These are phyloP conservation scores for Akanthomyces uredinophilus DNA, from an alignment of 2,329 filamentous ascomycete species.

Conservation along the genomic window DNA sequence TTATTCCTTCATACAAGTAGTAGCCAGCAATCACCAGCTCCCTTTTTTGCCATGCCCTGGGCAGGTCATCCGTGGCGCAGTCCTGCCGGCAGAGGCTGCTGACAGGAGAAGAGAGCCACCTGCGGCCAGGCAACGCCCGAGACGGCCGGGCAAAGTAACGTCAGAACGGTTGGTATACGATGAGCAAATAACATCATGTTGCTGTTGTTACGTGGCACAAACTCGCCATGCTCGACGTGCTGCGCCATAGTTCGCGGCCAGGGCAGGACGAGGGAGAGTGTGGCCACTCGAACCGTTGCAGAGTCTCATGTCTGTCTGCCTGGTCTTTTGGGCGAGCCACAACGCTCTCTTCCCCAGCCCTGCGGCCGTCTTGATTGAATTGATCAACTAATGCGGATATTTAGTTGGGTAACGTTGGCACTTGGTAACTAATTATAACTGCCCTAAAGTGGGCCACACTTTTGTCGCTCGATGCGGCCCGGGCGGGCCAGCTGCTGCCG, in stretches of 20 bases:
- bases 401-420: no score
- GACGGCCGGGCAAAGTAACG: neutral
- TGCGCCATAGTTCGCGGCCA: neutral
- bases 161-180: neutral
- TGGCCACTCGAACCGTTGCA: neutral
- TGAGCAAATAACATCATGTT: neutral
- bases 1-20: no score
- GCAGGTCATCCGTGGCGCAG: conserved; percentile 11
- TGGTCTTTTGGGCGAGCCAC: no score
- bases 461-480: neutral
- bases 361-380: no score
- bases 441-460: no score
- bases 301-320: neutral
- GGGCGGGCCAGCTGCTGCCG: neutral
- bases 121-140: neutral
- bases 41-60: no score
- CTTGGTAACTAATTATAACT: no score
- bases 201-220: neutral
- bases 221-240: neutral
- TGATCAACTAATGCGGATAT: no score
- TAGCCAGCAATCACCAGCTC: no score
- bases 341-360: neutral
- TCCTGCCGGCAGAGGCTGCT: neutral
- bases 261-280: no score
- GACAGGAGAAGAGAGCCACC: conserved; percentile 4